Percentiles rank a stretch among this genome's conserved stretches.
phyloP scores from a whole-genome alignment of 176 grass and related monocot species.

The Echinochloa phyllopogon region DNA sequence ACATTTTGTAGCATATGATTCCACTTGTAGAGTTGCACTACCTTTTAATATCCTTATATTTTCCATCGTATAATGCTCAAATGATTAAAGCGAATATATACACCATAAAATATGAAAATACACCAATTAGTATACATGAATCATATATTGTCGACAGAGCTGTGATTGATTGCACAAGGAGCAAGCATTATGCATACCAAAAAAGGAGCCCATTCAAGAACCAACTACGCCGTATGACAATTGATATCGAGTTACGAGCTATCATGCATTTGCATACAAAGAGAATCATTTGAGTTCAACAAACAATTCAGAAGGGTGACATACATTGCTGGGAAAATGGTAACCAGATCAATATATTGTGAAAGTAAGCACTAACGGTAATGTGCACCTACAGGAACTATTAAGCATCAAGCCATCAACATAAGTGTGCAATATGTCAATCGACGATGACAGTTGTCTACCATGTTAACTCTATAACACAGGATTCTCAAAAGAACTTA shows the following conservation, averaged over 20 bases:
- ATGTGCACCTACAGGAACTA: constrained; percentile 12
- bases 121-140: not conserved
- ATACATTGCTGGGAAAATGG: constrained; percentile 10
- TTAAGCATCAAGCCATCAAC: constrained; percentile 14
- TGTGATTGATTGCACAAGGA: constrained; percentile 7
- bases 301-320: constrained; percentile 2
- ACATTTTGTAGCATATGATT: constrained; percentile 8
- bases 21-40: not conserved
- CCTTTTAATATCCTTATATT: constrained; percentile 25
- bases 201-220: constrained; percentile 15
- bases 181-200: not conserved
- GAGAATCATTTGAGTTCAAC: constrained; percentile 23
- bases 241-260: not conserved
- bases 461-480: constrained; percentile 16
- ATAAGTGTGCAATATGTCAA: constrained; percentile 6
- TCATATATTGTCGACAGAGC: constrained; percentile 20
- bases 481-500: constrained; percentile 36
- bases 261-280: constrained; percentile 38
- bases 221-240: not conserved
- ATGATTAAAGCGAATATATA: not conserved
- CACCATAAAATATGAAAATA: not conserved
- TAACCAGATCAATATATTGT: not conserved
- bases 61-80: constrained; percentile 13
- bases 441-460: constrained; percentile 10
- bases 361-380: constrained; percentile 5